Evolutionary conservation across 345 rosid species (phyloP), one percentile per base, ranked within the genome.

Genomic region (Psidium friedrichsthalianum): DNA sequence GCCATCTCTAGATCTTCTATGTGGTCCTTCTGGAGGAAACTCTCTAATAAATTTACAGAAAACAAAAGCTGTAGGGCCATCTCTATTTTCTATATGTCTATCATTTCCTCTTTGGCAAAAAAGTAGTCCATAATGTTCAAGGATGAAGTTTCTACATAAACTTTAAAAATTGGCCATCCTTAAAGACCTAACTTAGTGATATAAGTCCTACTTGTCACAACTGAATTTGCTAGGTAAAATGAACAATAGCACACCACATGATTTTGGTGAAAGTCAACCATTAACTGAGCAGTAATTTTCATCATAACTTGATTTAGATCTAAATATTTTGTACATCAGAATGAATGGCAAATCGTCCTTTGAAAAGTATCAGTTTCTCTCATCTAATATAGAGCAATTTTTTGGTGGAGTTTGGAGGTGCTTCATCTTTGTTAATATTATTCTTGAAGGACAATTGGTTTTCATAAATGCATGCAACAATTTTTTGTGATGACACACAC

Each of bases 331-430:
- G n/a, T n/a, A n/a, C n/a, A n/a, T n/a, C n/a, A n/a, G n/a, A n/a
- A n/a, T n/a, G n/a, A n/a, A n/a, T n/a, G n/a, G n/a, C n/a, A n/a
- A n/a, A n/a, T n/a, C n/a, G n/a, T n/a, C n/a, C n/a, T n/a, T n/a
- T n/a, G n/a, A n/a, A n/a, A n/a, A n/a, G n/a, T n/a, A n/a, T n/a
- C n/a, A n/a, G n/a, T n/a, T n/a, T n/a, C n/a, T n/a, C n/a, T n/a
- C n/a, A n/a, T n/a, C n/a, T n/a, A n/a, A n/a, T n/a, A n/a, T n/a
- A n/a, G n/a, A n/a, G n/a, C n/a, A n/a, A n/a, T n/a, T 83, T 49
- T 16, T 51, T 92, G 52, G 82, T 61, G 53, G 36, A 12, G 12
- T 86, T 91, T 86, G 87, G 93, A 91, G 98, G 98, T 95, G 40
- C 27, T 27, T n/a, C n/a, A 21, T 61, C 74, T 61, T 61, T 40